Base-by-base conservation (phyloP, 73 alveolate species). In the Tetrahymena borealis region DNA sequence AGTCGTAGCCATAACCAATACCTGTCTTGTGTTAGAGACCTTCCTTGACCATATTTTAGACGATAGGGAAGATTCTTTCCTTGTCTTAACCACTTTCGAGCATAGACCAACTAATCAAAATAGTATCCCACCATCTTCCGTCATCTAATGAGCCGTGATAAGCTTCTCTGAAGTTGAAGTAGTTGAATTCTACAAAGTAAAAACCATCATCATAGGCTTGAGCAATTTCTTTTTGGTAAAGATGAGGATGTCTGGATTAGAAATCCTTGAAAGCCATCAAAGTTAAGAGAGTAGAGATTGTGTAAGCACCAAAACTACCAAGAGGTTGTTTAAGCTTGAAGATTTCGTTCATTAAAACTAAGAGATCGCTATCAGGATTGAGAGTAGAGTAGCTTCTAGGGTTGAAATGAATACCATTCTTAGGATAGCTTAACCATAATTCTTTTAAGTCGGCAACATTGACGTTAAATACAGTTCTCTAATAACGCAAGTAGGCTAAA, bases 111-210 rank as follows among this genome's bases (percentile, higher is more conserved):
- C 91, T 40, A 7, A 92, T 92, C 15, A 92, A 40, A 11, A 92
- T 92, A 35, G 95, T 92, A 92, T 92, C 95, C 95, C 95, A 92
- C 95, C 95, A 92, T 92, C 95, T 92, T 18, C 95, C 95, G 33
- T 92, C 95, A 78, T 92, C 95, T 33, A 92, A 92, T 78, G 92
- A 78, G n/a, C 95, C 95, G 37, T 92, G 90, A 92, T 92, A 92
- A 16, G 92, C 92, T 38, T 92, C 32, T 92, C 95, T 92, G n/a
- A 37, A 37, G 90, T 92, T 92, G 33, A 92, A 92, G 78, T 92
- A 92, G 37, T 92, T 92, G 20, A 92, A 92, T 38, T 92, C 95
- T 8, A 92, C 95, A 38, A 92, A 92, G 15, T 92, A 78, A 36
- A 60, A 78, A 37, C 95, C 95, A 32, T 35, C 77, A 24, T 11